Evolutionary conservation across 1,139 yeast genomes (phyloP).

Genomic region (Blastobotrys aristatus): DNA sequence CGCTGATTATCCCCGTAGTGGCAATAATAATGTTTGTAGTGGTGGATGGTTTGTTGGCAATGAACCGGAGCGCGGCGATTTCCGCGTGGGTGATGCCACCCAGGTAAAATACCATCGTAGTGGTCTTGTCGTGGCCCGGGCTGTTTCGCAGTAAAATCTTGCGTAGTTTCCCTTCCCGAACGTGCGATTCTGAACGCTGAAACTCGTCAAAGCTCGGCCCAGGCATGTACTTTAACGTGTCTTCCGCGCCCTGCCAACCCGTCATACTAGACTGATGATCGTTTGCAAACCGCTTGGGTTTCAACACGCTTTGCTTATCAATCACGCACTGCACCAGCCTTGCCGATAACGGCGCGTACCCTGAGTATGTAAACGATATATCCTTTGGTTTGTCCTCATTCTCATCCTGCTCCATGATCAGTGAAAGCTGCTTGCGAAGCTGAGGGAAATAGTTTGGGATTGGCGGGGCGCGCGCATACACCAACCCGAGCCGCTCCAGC

Average conservation of each 20-base stretch:
- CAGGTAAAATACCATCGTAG: constrained; percentile 47
- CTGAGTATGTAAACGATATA: constrained; percentile 40
- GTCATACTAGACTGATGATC: constrained; percentile 8
- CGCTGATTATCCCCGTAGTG: constrained; percentile 54
- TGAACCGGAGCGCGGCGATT: constrained; percentile 55
- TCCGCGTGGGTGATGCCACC: constrained; percentile 86
- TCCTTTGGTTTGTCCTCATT: constrained; percentile 28
- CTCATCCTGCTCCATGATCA: constrained; percentile 32
- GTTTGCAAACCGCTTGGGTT: constrained; percentile 21
- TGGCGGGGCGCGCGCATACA: constrained; percentile 31
- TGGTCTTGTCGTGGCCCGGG: constrained; percentile 25
- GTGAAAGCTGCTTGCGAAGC: constrained; percentile 28
- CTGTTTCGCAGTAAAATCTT: constrained; percentile 32
- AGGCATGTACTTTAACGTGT: constrained; percentile 30
- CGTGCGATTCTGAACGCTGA: constrained; percentile 28
- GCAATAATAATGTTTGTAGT: constrained; percentile 43
- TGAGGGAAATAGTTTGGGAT: constrained; percentile 31
- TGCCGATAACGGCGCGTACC: constrained; percentile 43
- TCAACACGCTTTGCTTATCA: constrained; percentile 29
- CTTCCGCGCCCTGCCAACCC: constrained; percentile 37
- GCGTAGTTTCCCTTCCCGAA: constrained; percentile 35
- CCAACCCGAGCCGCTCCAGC: constrained; percentile 40
- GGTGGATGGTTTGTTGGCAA: constrained; percentile 39
- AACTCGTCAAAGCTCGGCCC: constrained; percentile 38
- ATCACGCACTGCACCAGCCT: constrained; percentile 39